Conservation (phyloP, 352 stramenopile genomes). For the Globisporangium perplexum region DNA sequence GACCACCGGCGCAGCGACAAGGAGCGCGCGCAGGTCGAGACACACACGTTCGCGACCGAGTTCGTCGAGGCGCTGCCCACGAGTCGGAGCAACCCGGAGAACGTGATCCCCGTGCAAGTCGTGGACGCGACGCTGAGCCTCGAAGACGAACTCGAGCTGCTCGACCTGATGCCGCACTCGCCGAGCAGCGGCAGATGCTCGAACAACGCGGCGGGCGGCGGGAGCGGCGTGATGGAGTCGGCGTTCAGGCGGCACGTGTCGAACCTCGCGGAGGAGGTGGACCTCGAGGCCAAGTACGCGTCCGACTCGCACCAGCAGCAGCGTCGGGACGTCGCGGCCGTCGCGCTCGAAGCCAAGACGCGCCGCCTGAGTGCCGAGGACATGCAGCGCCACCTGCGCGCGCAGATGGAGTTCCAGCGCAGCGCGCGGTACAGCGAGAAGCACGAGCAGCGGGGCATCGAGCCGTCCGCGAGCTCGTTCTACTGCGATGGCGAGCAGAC, state of each 20-base stretch:
- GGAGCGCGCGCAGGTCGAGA: conserved; percentile 10
- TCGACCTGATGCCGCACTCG: conserved; percentile 33
- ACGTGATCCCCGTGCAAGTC: conserved; percentile 29
- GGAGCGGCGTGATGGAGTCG: conserved; percentile 47
- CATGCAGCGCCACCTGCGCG: conserved; percentile 43
- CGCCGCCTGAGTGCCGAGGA: conserved; percentile 41
- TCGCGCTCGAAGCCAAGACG: conserved; percentile 44
- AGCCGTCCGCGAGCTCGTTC: conserved; percentile 48
- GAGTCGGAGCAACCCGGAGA: conserved; percentile 45
- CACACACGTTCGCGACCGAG: conserved; percentile 29
- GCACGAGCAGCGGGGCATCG: conserved; percentile 21
- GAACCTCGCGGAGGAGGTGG: conserved; percentile 41
- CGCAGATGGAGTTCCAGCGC: conserved; percentile 46
- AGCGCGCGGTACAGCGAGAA: conserved; percentile 23
- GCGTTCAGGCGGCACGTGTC: conserved; percentile 57
- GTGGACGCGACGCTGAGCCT: conserved; percentile 19
- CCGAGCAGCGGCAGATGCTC: conserved; percentile 13
- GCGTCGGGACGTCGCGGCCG: conserved; percentile 41
- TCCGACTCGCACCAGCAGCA: conserved; percentile 51
- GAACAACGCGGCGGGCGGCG: background rate
- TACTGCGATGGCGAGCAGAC: conserved; percentile 51
- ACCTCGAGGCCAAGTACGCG: conserved; percentile 52
- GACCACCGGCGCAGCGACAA: conserved; percentile 9
- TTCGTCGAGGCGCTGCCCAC: conserved; percentile 33
- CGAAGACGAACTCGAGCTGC: conserved; percentile 49